Evolutionary conservation across 1,284 basidiomycete genomes (phyloP).

Genomic region (Cutaneotrichosporon cavernicola): DNA sequence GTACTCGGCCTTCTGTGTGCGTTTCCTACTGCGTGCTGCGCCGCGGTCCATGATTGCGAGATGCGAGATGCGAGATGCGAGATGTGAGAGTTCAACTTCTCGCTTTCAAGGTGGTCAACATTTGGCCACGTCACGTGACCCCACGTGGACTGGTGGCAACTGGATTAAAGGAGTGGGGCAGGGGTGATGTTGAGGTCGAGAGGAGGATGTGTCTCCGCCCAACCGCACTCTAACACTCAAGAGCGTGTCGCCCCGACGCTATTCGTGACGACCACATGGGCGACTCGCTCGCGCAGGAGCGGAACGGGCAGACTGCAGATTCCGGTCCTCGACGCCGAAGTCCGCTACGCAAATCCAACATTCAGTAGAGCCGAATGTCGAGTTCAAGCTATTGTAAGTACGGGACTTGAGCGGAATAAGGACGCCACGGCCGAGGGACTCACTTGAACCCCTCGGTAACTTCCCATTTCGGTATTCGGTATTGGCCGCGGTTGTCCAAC

Average conservation of each 20-base stretch:
- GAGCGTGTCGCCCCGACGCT: neutral
- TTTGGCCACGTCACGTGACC: neutral
- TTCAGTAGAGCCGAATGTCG: neutral
- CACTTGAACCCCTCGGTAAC: neutral
- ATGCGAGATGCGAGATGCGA: neutral
- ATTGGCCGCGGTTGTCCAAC: neutral
- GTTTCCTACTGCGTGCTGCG: constrained; percentile 46
- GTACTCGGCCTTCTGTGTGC: constrained; percentile 20
- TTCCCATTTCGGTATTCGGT: constrained; percentile 1
- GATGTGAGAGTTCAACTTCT: neutral
- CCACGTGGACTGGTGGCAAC: constrained; percentile 6
- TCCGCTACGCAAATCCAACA: neutral
- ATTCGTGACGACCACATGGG: neutral
- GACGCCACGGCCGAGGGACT: neutral
- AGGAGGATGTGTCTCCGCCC: neutral
- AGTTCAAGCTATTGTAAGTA: neutral
- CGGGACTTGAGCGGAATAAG: neutral
- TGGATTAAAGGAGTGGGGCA: neutral
- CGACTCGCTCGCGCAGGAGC: neutral
- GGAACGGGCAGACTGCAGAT: neutral
- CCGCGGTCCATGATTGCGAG: constrained; percentile 42
- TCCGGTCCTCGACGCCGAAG: neutral
- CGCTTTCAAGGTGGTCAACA: neutral
- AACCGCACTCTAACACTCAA: too few species aligned
- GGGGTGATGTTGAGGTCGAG: neutral